A percentile compares a stretch with the other conserved stretches of the same genome.
Evolutionary conservation across 2,329 filamentous ascomycete genomes (phyloP).

Genomic region (Trichoderma sp.): DNA sequence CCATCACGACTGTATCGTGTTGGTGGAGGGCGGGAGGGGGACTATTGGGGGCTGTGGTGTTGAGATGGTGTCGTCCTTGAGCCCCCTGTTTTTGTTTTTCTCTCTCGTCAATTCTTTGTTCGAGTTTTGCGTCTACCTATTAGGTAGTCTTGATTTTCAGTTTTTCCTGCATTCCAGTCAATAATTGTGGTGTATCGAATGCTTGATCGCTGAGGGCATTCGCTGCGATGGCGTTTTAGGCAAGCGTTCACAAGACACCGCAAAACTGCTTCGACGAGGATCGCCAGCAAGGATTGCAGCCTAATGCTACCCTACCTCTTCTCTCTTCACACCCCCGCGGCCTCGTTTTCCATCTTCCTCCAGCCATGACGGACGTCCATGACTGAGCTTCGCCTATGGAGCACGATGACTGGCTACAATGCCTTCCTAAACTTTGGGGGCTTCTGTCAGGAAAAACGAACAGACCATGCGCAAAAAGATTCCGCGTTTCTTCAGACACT

Average conservation of each 20-base stretch:
- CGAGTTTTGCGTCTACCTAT: background rate
- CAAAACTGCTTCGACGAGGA: background rate
- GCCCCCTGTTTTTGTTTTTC: background rate
- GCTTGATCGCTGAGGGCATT: background rate
- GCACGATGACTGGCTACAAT: background rate
- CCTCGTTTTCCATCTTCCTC: background rate
- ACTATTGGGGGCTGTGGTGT: background rate
- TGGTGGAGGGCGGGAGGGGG: background rate
- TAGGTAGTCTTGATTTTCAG: no score
- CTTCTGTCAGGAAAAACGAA: background rate
- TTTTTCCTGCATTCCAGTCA: no score
- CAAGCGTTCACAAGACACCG: background rate
- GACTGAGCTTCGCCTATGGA: background rate
- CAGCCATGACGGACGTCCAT: background rate
- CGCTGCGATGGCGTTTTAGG: background rate
- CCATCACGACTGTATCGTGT: background rate
- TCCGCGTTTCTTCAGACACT: background rate
- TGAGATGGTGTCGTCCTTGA: background rate
- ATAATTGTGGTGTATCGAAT: background rate
- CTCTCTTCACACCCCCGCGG: background rate
- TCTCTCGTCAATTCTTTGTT: background rate
- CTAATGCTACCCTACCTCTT: conserved; percentile 1
- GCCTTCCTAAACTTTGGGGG: background rate
- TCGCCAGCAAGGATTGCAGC: background rate
- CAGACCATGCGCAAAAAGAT: background rate